Base-by-base conservation (phyloP, 768 basidiomycete genomes). In the Phlebiopsis gigantea region DNA sequence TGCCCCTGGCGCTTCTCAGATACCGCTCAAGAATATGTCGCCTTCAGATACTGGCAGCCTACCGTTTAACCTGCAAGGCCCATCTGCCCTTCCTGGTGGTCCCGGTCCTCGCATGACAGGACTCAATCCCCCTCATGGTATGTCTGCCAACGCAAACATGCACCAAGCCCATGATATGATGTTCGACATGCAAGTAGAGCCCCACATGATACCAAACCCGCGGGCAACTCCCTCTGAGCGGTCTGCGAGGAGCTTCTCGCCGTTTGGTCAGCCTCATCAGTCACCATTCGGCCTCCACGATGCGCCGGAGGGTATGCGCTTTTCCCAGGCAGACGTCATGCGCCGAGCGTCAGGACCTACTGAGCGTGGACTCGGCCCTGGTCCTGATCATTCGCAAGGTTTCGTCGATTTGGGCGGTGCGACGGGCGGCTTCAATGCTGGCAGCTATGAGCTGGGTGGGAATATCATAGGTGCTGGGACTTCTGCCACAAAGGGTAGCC, bases 401-500 rank as follows among this genome's bases (percentile, higher is more conserved):
- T 65, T 57, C 53, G 39, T 28, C 21, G 68, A 69, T 5, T n/a
- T 63, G 5, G 57, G 60, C 9, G 54, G 61, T 24, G 46, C 47
- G 24, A 44, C 52, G 0, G 14, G 50, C 12, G 43, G 29, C 28
- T 63, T 63, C 57, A 61, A 62, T 29, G 55, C 59, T 1, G 49
- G 46, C 6, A 46, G 31, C 12, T 50, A 62, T n/a, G 67, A 68
- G 24, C 46, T 57, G 5, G 63, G 62, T 9, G 54, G 62, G 4
- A 58, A 49, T 46, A 30, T 62, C 55, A 60, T 67, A 46, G 68
- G 66, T 51, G 73, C 73, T 24, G 75, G 76, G 25, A 76, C 79
- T 29, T 74, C 80, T 65, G 75, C 81, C 14, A 72, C 75, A 29
- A 90, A 86, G 68, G 90, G 90, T 41, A 92, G 90, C 66, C 84